Base-by-base conservation (phyloP, 2,329 filamentous ascomycete species). In the Xylaria sp. region DNA sequence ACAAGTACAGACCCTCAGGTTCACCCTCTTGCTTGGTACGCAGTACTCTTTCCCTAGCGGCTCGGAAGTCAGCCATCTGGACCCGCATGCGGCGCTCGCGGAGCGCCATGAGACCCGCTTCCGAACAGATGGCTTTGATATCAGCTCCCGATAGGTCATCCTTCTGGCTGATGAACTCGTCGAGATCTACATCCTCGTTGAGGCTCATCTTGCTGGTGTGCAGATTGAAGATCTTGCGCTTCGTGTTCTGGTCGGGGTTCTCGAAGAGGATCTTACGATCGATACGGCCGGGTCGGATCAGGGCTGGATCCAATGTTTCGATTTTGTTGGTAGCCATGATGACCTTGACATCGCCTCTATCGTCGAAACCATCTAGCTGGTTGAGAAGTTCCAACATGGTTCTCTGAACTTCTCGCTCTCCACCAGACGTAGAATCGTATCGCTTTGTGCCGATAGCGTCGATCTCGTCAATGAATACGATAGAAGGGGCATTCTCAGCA, bases 241-340 rank as follows among this genome's bases (percentile, higher is more conserved):
- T 91, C 66, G 96, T 99, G 82, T 95, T 94, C 86, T 98, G 91
- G 82, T 90, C 85, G 54, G 84, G 85, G 77, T 90, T 87, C 80
- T 89, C 87, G 78, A 90, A 93, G 70, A 91, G 82, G 71, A 99
- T 99, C 88, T 99, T 99, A 76, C 96, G 91, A 82, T 99, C 96
- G 81, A 99, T 99, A 87, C 96, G 94, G 72, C 96, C 96, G 53
- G 96, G 96, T 74, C 96, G 92, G 79, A 99, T 99, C 75, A 99
- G 86, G 21, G 96, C 96, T 64, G 96, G 96, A 78, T 99, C 97
- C 32, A 99, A 87, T 3, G 93, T 97, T 75, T 99, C 97, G 75
- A 99, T 99, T 89, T 99, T 99, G 90, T 99, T 99, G 74, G 96
- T 99, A 13, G 96, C 97, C 94, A 99, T 98, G 81, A 99, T 95